Conservation (phyloP, 495 filamentous ascomycete genomes). For the Daldinia caldariorum region DNA sequence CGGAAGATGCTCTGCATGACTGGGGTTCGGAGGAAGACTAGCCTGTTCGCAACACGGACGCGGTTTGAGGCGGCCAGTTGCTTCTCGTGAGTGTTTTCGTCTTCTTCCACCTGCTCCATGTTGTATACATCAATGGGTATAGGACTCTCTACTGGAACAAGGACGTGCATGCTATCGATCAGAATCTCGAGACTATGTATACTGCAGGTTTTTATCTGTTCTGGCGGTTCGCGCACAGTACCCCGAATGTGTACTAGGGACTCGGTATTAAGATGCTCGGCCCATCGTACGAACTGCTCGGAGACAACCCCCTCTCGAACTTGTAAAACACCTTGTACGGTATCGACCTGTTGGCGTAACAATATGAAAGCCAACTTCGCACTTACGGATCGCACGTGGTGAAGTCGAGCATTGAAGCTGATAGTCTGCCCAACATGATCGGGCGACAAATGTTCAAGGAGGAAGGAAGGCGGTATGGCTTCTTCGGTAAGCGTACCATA, state of each 20-base stretch:
- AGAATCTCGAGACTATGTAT: constrained; percentile 81
- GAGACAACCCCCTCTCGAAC: constrained; percentile 64
- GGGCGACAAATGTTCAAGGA: constrained; percentile 34
- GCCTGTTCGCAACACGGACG: constrained; percentile 77
- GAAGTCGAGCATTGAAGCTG: constrained; percentile 82
- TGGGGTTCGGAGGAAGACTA: constrained; percentile 85
- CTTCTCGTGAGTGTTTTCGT: constrained; percentile 53
- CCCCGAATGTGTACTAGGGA: constrained; percentile 83
- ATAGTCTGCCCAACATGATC: constrained; percentile 69
- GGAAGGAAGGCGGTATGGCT: constrained; percentile 40
- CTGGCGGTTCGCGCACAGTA: constrained; percentile 74
- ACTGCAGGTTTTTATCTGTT: constrained; percentile 80
- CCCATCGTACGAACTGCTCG: constrained; percentile 91
- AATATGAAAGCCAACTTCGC: constrained; percentile 89
- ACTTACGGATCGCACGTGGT: constrained; percentile 85
- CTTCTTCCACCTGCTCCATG: constrained; percentile 54
- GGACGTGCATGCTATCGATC: constrained; percentile 79
- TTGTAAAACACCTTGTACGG: constrained; percentile 82
- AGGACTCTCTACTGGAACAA: constrained; percentile 66
- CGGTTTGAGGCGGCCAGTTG: constrained; percentile 54
- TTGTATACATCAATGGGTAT: constrained; percentile 75
- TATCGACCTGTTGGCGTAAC: constrained; percentile 80
- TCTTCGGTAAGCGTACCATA: constrained; percentile 65
- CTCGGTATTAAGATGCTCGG: constrained; percentile 79
- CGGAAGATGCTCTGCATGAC: constrained; percentile 90